Percentiles rank a stretch among this genome's conserved stretches.
These are phyloP conservation scores for Coniochaeta prunicola DNA, from an alignment of 2,329 filamentous ascomycete genomes.

Conservation along the genomic window DNA sequence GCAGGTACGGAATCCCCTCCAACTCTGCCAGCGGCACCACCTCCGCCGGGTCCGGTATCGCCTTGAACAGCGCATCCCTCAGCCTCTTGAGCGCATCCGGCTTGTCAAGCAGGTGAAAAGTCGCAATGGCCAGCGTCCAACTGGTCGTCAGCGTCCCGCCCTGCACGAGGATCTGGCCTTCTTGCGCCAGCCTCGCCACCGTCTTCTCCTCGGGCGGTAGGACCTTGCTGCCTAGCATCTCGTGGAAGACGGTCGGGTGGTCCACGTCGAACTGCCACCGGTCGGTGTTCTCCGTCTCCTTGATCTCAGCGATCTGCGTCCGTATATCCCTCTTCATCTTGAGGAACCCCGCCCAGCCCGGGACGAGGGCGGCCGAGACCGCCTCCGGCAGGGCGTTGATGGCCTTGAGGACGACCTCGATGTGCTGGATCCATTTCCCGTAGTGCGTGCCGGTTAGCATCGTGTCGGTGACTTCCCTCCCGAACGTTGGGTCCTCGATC, in stretches of 20 bases:
- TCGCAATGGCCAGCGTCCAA: constrained; percentile 11
- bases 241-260: constrained; percentile 23
- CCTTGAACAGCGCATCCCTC: constrained; percentile 1
- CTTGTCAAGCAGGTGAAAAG: constrained; percentile 10
- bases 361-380: constrained; percentile 19
- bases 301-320: constrained; percentile 26
- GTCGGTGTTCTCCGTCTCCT: constrained; percentile 23
- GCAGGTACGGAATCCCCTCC: constrained; percentile 8
- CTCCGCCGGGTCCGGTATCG: constrained; percentile 4
- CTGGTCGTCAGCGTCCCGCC: constrained; percentile 16
- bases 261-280: constrained; percentile 23
- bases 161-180: constrained; percentile 21
- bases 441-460: constrained; percentile 29
- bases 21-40: constrained; percentile 4
- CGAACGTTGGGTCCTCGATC: constrained; percentile 19
- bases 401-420: constrained; percentile 25
- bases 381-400: constrained; percentile 27
- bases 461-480: constrained; percentile 25
- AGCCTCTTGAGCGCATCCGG: constrained; percentile 4
- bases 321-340: constrained; percentile 29
- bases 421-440: constrained; percentile 27
- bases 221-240: constrained; percentile 15
- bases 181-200: constrained; percentile 18
- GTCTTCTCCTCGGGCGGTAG: constrained; percentile 22
- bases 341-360: constrained; percentile 28